These are phyloP conservation scores for Colletotrichum camelliae DNA, from an alignment of 2,329 filamentous ascomycete genomes.

Conservation along the genomic window DNA sequence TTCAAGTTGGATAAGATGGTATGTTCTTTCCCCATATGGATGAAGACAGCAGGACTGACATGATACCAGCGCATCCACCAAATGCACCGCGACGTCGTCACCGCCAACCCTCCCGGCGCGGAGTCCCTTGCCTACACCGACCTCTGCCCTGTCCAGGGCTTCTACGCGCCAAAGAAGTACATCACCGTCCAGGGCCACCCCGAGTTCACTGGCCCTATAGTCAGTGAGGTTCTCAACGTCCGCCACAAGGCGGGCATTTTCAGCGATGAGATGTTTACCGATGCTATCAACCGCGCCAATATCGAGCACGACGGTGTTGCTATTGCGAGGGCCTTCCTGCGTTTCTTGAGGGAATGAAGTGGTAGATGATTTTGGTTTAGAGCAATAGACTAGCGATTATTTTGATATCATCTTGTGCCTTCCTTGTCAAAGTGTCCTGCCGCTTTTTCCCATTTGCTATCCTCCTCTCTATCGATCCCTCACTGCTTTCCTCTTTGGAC, in stretches of 20 bases:
- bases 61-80: constrained; percentile 72
- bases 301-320: constrained; percentile 80
- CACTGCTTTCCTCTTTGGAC: too few relatives aligned
- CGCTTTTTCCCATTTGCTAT: too few relatives aligned
- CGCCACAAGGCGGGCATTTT: constrained; percentile 74
- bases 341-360: constrained; percentile 70
- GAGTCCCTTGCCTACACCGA: constrained; percentile 69
- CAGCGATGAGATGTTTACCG: constrained; percentile 69
- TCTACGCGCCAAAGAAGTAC: constrained; percentile 70
- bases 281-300: constrained; percentile 69
- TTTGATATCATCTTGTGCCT: not conserved
- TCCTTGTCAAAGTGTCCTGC: too few relatives aligned
- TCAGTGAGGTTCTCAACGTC: constrained; percentile 69
- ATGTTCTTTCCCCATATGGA: constrained; percentile 18
- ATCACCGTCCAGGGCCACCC: constrained; percentile 88
- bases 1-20: constrained; percentile 70
- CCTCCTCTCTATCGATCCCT: too few relatives aligned
- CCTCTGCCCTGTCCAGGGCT: constrained; percentile 77
- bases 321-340: constrained; percentile 76
- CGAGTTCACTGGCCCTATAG: constrained; percentile 78
- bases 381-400: constrained; percentile 17
- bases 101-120: constrained; percentile 64
- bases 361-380: not conserved
- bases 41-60: not conserved
- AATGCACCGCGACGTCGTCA: constrained; percentile 85